Conservation (phyloP, 306 rosid species). For the Comarum palustre region DNA sequence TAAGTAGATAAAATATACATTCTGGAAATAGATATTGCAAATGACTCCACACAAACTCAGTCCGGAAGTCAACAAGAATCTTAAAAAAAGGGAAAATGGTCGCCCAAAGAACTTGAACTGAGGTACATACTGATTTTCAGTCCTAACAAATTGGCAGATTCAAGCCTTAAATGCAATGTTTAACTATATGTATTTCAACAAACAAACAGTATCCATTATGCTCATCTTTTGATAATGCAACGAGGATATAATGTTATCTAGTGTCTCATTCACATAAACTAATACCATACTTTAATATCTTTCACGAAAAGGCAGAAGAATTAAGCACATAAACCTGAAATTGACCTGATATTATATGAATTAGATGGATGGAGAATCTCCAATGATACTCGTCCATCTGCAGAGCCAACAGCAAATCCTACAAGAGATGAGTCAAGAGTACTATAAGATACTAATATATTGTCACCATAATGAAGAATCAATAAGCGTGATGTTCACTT, state of each 20-base stretch:
- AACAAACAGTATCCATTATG: neutral
- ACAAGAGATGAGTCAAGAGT: conserved; percentile 26
- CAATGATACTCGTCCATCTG: conserved; percentile 86
- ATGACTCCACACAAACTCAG: neutral
- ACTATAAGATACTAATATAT: neutral
- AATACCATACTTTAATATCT: neutral
- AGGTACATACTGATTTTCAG: neutral
- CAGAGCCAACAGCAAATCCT: conserved; percentile 86
- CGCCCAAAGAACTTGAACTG: neutral
- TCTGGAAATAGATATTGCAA: neutral
- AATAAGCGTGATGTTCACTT: conserved; percentile 1
- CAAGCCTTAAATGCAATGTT: neutral
- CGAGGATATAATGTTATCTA: neutral
- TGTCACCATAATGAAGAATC: neutral
- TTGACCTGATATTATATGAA: conserved; percentile 61
- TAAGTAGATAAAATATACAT: neutral
- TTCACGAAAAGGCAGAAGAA: conserved; percentile 2
- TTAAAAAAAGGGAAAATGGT: neutral
- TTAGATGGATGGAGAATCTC: conserved; percentile 49
- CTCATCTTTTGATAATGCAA: neutral
- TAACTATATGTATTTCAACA: neutral
- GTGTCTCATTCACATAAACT: neutral
- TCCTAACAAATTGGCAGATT: neutral
- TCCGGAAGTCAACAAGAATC: neutral
- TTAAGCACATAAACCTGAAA: conserved; percentile 21